Evolutionary conservation across 2,329 filamentous ascomycete genomes (phyloP).

Genomic region (Stylonectria norvegica): DNA sequence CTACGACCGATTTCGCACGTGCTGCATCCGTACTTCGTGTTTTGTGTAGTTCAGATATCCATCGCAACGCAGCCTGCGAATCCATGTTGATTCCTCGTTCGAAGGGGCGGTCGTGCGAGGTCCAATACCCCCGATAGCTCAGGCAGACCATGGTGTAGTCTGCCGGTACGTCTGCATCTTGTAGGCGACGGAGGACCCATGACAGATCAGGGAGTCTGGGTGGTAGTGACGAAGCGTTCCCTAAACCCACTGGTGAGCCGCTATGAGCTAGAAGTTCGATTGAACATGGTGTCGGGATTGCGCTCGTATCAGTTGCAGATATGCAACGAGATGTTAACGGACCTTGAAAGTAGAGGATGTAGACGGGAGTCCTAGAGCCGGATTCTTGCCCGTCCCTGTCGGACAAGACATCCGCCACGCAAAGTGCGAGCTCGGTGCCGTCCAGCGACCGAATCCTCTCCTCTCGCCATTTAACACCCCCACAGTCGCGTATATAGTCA

Average conservation of each 20-base stretch:
- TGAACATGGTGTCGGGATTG: constrained; percentile 20
- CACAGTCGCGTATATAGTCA: constrained; percentile 59
- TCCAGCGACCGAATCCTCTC: constrained; percentile 58
- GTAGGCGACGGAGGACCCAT: constrained; percentile 46
- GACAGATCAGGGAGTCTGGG: constrained; percentile 56
- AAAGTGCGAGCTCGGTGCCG: constrained; percentile 61
- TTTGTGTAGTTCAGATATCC: constrained; percentile 49
- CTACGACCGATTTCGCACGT: constrained; percentile 36
- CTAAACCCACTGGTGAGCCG: constrained; percentile 32
- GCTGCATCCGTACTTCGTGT: constrained; percentile 14
- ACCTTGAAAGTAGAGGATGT: constrained; percentile 38
- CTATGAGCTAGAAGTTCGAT: no score
- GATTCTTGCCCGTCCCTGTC: not conserved
- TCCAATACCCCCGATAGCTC: constrained; percentile 75
- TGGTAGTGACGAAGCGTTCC: constrained; percentile 58
- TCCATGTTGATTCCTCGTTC: constrained; percentile 69
- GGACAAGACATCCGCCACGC: constrained; percentile 44
- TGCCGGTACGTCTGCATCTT: constrained; percentile 34
- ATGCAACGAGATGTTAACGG: no score
- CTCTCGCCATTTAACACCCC: constrained; percentile 65
- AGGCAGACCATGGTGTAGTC: constrained; percentile 51
- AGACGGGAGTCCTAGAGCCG: constrained; percentile 36
- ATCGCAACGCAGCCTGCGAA: constrained; percentile 59
- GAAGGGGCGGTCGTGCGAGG: constrained; percentile 65
- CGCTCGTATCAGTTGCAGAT: not conserved